phyloP scores from a whole-genome alignment of 306 rosid species.

The Amphicarpaea edgeworthii region DNA sequence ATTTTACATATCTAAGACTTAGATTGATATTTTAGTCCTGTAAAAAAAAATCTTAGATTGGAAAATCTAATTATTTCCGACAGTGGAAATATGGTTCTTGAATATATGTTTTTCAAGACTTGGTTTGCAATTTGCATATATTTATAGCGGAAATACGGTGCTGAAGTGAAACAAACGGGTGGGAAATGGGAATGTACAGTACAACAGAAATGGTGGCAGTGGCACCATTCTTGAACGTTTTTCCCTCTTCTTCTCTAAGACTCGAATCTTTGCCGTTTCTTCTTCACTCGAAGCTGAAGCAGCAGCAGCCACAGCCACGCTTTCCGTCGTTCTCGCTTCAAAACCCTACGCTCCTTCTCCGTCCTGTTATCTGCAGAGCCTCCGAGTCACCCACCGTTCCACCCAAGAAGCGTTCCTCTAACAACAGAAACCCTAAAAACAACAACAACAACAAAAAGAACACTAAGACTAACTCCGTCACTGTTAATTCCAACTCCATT shows the following conservation, averaged over 20 bases:
- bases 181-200: too few relatives aligned
- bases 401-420: conserved; percentile 36
- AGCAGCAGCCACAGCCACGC: too few relatives aligned
- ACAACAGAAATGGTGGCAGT: conserved; percentile 31
- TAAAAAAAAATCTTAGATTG: too few relatives aligned
- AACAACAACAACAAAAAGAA: not conserved
- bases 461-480: not conserved
- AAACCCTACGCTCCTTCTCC: not conserved
- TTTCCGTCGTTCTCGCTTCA: conserved; percentile 24
- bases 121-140: too few relatives aligned
- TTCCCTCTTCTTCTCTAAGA: conserved; percentile 20
- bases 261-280: not conserved
- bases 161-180: too few relatives aligned
- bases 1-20: too few relatives aligned
- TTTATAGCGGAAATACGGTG: too few relatives aligned
- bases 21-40: too few relatives aligned
- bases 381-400: conserved; percentile 32
- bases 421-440: not conserved
- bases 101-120: too few relatives aligned
- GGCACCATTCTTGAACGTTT: conserved; percentile 16
- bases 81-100: too few relatives aligned
- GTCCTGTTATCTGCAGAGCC: conserved; percentile 22
- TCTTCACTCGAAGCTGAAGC: conserved; percentile 9
- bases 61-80: too few relatives aligned
- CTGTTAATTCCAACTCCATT: conserved; percentile 16